These are phyloP conservation scores for Cyclocybe aegerita DNA, from an alignment of 768 basidiomycete species.

Conservation along the genomic window DNA sequence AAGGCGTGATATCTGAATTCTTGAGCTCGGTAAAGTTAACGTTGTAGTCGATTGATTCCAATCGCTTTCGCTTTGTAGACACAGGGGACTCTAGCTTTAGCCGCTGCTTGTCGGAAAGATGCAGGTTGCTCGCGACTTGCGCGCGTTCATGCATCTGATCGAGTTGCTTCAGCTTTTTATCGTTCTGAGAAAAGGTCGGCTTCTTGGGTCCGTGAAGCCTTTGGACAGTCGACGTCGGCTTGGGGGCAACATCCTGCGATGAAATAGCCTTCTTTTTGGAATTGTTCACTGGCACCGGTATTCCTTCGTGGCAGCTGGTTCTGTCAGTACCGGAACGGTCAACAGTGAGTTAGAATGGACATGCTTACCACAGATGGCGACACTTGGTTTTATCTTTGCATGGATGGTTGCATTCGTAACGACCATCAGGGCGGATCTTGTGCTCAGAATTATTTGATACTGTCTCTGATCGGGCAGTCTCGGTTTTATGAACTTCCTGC, in stretches of 20 bases:
- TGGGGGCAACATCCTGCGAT: slow-evolving; percentile 1
- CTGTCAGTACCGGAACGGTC: not conserved
- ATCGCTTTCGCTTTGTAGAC: slow-evolving; percentile 27
- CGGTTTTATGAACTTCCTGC: not conserved
- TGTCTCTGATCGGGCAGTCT: not conserved
- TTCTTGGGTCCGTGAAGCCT: slow-evolving; percentile 9
- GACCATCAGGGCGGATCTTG: slow-evolving; percentile 9
- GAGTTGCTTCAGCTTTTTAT: slow-evolving; percentile 35
- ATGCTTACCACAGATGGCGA: slow-evolving; percentile 69
- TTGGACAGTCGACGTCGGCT: slow-evolving; percentile 11
- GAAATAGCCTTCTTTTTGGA: slow-evolving; percentile 18
- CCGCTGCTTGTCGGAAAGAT: slow-evolving; percentile 37
- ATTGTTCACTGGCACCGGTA: slow-evolving; percentile 45
- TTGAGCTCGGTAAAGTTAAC: slow-evolving; percentile 46
- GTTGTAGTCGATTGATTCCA: slow-evolving; percentile 43
- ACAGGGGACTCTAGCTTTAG: slow-evolving; percentile 39
- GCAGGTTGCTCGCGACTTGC: slow-evolving; percentile 36
- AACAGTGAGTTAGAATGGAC: not conserved
- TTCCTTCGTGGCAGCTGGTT: slow-evolving; percentile 71
- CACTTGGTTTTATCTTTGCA: slow-evolving; percentile 80
- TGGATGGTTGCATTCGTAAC: slow-evolving; percentile 68
- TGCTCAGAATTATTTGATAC: not conserved
- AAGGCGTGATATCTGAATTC: slow-evolving; percentile 14
- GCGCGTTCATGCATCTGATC: slow-evolving; percentile 44
- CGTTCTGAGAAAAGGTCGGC: slow-evolving; percentile 11